These are phyloP conservation scores for Blastobotrys apis DNA, from an alignment of 1,139 yeast species.

Conservation along the genomic window DNA sequence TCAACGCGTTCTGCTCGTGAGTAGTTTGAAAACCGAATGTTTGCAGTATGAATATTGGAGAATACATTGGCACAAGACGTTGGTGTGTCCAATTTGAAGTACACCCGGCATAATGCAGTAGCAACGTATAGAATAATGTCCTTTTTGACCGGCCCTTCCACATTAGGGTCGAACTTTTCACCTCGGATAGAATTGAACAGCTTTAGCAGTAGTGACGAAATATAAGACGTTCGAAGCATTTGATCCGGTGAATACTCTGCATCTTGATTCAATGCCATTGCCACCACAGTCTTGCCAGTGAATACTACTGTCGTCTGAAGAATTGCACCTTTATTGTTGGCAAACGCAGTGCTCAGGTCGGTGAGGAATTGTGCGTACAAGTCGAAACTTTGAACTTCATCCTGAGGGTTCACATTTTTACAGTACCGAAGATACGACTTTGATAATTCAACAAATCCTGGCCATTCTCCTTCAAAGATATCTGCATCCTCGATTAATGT, in stretches of 20 bases:
- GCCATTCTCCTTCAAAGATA: conserved; percentile 44
- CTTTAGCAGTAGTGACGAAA: conserved; percentile 56
- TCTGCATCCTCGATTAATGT: conserved; percentile 37
- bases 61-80: conserved; percentile 70
- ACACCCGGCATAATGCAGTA: conserved; percentile 54
- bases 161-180: conserved; percentile 46
- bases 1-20: conserved; percentile 54
- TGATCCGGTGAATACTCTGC: conserved; percentile 38
- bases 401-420: conserved; percentile 57
- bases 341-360: conserved; percentile 56
- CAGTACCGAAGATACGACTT: conserved; percentile 49
- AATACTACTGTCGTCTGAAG: conserved; percentile 45
- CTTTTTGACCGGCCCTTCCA: conserved; percentile 41
- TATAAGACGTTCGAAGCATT: conserved; percentile 44
- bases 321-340: conserved; percentile 50
- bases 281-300: conserved; percentile 43
- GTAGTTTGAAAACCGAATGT: conserved; percentile 44
- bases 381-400: conserved; percentile 55
- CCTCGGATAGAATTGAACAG: conserved; percentile 61
- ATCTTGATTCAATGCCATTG: conserved; percentile 48
- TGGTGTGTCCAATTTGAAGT: conserved; percentile 60
- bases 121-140: conserved; percentile 54
- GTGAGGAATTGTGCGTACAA: conserved; percentile 49
- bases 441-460: conserved; percentile 51
- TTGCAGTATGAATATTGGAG: conserved; percentile 64